Evolutionary conservation across 768 basidiomycete genomes (phyloP), one percentile per base, ranked within the genome.

Genomic region (Dendrothele bispora): DNA sequence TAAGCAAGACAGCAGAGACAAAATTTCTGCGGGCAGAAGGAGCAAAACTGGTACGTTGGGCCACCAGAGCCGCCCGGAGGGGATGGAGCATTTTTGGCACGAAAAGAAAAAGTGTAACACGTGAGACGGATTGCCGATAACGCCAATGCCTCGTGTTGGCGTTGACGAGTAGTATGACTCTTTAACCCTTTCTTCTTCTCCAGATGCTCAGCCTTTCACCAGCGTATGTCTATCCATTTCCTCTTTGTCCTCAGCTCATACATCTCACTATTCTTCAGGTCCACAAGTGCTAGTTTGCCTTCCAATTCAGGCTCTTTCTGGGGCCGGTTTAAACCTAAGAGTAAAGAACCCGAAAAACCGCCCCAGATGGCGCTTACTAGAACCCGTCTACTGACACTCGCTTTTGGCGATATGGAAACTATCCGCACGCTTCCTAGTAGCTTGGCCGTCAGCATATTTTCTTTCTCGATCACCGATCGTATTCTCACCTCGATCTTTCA

Each of bases 321-420:
- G 79, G 79, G 78, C 52, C 88, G 83, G 63, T 79, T 89, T 71
- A 86, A 83, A 67, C 75, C 80, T 53, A 88, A 86, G 69, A 65
- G 72, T 64, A 87, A 86, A 70, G 84, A 88, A 48, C 67, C 66
- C 55, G 72, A 77, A 39, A 70, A 66, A 45, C 73, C 76, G 24
- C 70, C 75, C 1, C 78, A 78, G 18, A 86, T 88, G 83, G 79
- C 86, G 3, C 75, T 91, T 56, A 74, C 84, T 21, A 71, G 88
- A 46, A 85, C 86, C 55, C 81, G 86, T 51, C 79, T 90, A 54
- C 75, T 93, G 56, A 93, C 91, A 49, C 80, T 93, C 49, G 83
- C 81, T 7, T 89, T 84, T 63, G 86, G 75, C 46, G 91, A 92
- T 30, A 88, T 91, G 84, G 91, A 93, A 69, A 92, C 91, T 7